Evolutionary conservation across 2,329 filamentous ascomycete species (phyloP).

Genomic region (Seiridium cupressi): DNA sequence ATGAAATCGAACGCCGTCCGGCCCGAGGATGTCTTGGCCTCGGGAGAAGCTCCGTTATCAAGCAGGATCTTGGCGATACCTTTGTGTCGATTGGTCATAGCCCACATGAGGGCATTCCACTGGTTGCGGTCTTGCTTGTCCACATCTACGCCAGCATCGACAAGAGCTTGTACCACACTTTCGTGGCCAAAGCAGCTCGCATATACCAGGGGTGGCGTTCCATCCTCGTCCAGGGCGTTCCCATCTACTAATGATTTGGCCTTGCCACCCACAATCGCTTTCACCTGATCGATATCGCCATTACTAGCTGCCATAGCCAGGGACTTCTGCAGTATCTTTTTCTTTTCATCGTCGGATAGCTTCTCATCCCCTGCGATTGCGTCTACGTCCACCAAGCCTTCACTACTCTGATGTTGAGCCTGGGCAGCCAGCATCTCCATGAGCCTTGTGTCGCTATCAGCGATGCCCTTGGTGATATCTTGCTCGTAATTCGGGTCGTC

Average conservation of each 20-base stretch:
- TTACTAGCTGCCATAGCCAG: slow-evolving; percentile 96
- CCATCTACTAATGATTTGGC: slow-evolving; percentile 78
- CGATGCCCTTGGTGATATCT: slow-evolving; percentile 54
- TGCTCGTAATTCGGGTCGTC: slow-evolving; percentile 76
- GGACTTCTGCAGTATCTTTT: slow-evolving; percentile 76
- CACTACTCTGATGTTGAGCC: slow-evolving; percentile 76
- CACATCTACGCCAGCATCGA: slow-evolving; percentile 83
- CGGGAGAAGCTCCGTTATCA: slow-evolving; percentile 91
- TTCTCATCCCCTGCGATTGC: slow-evolving; percentile 73
- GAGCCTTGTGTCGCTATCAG: slow-evolving; percentile 80
- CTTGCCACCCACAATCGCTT: slow-evolving; percentile 70
- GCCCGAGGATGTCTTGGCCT: slow-evolving; percentile 91
- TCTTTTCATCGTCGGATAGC: slow-evolving; percentile 74
- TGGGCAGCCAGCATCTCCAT: slow-evolving; percentile 97
- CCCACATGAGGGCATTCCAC: slow-evolving; percentile 99
- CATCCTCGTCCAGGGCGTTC: slow-evolving; percentile 87
- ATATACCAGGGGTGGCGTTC: slow-evolving; percentile 94
- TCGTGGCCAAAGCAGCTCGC: slow-evolving; percentile 98
- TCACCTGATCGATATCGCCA: slow-evolving; percentile 81
- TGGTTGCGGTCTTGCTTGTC: slow-evolving; percentile 94
- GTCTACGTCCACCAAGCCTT: slow-evolving; percentile 75
- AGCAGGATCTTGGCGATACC: slow-evolving; percentile 89
- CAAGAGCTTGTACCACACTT: slow-evolving; percentile 77
- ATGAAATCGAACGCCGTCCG: slow-evolving; percentile 96
- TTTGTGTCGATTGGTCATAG: slow-evolving; percentile 98